Conservation (phyloP, 2,329 filamentous ascomycete genomes). For the Periconia sp. region DNA sequence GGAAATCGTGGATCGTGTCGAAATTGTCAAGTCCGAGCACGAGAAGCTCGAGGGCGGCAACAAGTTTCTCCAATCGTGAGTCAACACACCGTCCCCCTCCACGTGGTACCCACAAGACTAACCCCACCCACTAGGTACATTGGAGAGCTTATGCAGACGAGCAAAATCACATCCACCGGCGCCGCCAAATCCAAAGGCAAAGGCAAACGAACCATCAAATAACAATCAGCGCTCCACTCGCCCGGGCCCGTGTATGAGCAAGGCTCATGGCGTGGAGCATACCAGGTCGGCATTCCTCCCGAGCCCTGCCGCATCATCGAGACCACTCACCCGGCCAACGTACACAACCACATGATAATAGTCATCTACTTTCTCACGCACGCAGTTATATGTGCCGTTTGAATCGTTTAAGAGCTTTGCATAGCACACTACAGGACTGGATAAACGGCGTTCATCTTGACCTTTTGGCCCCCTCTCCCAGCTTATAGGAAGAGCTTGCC, state of each 20-base stretch:
- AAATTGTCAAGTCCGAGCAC: constrained; percentile 90
- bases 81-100: constrained; percentile 10
- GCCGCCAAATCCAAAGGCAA: constrained; percentile 55
- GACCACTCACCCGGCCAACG: constrained; percentile 27
- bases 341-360: constrained; percentile 37
- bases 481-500: not conserved
- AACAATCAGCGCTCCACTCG: constrained; percentile 29
- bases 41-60: constrained; percentile 97
- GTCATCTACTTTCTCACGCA: constrained; percentile 29
- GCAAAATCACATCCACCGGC: constrained; percentile 59
- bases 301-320: constrained; percentile 33
- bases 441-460: constrained; percentile 31
- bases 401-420: constrained; percentile 40
- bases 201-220: constrained; percentile 41
- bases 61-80: constrained; percentile 78
- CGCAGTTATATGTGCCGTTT: constrained; percentile 14
- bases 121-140: constrained; percentile 75
- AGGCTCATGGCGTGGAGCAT: constrained; percentile 19
- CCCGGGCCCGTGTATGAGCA: constrained; percentile 12
- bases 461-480: constrained; percentile 8
- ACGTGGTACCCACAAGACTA: constrained; percentile 11
- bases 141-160: constrained; percentile 85
- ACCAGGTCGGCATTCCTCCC: constrained; percentile 31
- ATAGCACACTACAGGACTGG: constrained; percentile 33
- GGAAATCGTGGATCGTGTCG: constrained; percentile 88